phyloP scores from a whole-genome alignment of 495 filamentous ascomycete species.

The Rhypophila decipiens region DNA sequence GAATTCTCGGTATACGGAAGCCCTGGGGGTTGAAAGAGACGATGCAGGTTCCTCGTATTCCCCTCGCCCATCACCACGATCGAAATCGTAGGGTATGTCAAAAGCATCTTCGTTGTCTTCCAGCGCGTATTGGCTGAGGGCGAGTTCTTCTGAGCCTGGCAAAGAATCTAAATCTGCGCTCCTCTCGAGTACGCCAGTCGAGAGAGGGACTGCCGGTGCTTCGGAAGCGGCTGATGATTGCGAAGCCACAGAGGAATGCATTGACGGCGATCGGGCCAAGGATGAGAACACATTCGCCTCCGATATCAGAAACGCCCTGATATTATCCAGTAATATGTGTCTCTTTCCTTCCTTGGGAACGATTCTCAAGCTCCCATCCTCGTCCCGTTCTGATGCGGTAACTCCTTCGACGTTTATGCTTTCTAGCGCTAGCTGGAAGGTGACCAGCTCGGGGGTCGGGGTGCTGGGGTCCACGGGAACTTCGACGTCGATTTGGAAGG shows the following conservation, averaged over 20 bases:
- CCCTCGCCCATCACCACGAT: conserved; percentile 16
- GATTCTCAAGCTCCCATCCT: conserved; percentile 23
- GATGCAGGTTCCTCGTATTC: conserved; percentile 19
- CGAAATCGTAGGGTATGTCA: conserved; percentile 43
- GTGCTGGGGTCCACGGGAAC: conserved; percentile 56
- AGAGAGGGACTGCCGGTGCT: conserved; percentile 12
- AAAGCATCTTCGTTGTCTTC: conserved; percentile 44
- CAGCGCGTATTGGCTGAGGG: conserved; percentile 24
- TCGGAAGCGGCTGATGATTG: conserved; percentile 29
- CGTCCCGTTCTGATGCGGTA: conserved; percentile 29
- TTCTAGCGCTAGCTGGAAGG: conserved; percentile 59
- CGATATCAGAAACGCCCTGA: conserved; percentile 61
- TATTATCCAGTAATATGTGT: conserved; percentile 54
- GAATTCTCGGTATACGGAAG: conserved; percentile 27
- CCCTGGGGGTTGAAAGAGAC: conserved; percentile 40
- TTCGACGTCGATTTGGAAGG: conserved; percentile 54
- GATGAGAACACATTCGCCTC: conserved; percentile 68
- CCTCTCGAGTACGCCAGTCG: conserved; percentile 3
- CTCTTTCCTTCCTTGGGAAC: conserved; percentile 56
- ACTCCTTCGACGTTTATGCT: conserved; percentile 62
- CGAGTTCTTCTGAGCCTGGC: conserved; percentile 18
- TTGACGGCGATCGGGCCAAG: conserved; percentile 52
- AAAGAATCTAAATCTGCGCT: conserved; percentile 14
- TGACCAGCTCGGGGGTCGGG: conserved; percentile 45
- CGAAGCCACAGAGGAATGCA: conserved; percentile 54